Conservation (phyloP, 2,329 filamentous ascomycete species). For the Exutisphaerella laricina region DNA sequence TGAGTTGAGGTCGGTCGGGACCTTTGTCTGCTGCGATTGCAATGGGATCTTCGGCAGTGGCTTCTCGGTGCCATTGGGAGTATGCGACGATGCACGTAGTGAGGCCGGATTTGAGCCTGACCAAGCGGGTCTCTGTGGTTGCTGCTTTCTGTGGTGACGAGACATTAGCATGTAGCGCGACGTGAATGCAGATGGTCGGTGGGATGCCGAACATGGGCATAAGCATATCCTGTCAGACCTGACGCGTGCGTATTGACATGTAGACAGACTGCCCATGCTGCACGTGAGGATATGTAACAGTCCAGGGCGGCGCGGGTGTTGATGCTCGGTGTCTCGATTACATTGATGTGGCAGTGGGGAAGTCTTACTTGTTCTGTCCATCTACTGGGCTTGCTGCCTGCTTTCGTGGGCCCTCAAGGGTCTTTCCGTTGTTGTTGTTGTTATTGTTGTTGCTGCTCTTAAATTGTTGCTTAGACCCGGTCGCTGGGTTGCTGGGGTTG, state of each 20-base stretch:
- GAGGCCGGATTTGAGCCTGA: conserved; percentile 55
- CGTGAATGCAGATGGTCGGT: too few species aligned
- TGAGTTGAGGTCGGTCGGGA: conserved; percentile 45
- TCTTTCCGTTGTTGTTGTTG: conserved; percentile 48
- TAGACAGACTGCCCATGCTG: too few species aligned
- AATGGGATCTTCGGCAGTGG: conserved; percentile 20
- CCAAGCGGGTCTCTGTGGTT: conserved; percentile 44
- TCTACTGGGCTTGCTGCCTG: conserved; percentile 52
- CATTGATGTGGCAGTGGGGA: conserved; percentile 11
- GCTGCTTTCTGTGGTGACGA: conserved; percentile 43
- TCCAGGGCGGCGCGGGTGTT: not conserved
- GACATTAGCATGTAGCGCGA: conserved; percentile 9
- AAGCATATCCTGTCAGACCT: too few species aligned
- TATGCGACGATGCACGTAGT: conserved; percentile 47
- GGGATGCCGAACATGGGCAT: too few species aligned
- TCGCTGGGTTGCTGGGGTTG: conserved; percentile 5
- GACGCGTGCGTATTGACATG: too few species aligned
- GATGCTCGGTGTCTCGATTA: not conserved
- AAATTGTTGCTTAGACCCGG: conserved; percentile 37
- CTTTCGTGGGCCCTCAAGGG: conserved; percentile 49
- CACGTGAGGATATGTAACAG: not conserved
- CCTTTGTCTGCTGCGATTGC: conserved; percentile 19
- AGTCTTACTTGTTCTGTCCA: conserved; percentile 49
- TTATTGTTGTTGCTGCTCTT: conserved; percentile 49
- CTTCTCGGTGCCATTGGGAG: conserved; percentile 51